Base-by-base conservation (phyloP, 2,329 filamentous ascomycete species). In the Drechslerella dactyloides region DNA sequence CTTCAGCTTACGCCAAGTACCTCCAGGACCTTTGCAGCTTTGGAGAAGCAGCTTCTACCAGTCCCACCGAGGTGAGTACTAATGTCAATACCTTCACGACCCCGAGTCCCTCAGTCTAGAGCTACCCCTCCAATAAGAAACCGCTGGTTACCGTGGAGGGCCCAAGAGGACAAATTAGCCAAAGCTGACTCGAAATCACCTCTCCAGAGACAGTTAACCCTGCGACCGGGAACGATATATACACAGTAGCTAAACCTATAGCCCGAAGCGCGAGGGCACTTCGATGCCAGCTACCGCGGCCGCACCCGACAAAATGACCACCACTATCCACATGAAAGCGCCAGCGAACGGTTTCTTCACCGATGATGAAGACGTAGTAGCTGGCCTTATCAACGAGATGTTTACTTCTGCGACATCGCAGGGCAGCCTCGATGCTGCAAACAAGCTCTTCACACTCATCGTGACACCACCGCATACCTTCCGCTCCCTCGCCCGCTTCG, bases 371-470 rank as follows among this genome's bases (percentile, higher is more conserved):
- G 50, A 58, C 13, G 90, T 91, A 74, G 82, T 93, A 73, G 80
- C 84, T 73, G 83, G 85, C 63, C 80, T 91, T 48, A 78, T 92
- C 76, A 82, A 86, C 76, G 87, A 84, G 55, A 85, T 91, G 75
- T 91, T 93, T 80, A 85, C 83, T 52, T 86, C 89, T 42, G 82
- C 86, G 77, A 87, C 87, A 2, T 91, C 89, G 1, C 84, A 87
- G 77, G 84, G 85, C 73, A 89, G 89, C 15, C 84, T 92, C 79
- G 85, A 88, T 69, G 85, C 85, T 74, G 82, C 83, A 76, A 87
- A 88, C 75, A 83, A 80, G 17, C 82, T 88, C n/a, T 87, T 85
- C 81, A 83, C 86, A 76, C 77, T 86, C 23, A 79, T 88, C 5
- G 79, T 69, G 35, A 54, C 65, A 15, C 55, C 79, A 82, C 82